Evolutionary conservation across 129 eudicot genomes (phyloP).

Genomic region (Tagetes erecta): DNA sequence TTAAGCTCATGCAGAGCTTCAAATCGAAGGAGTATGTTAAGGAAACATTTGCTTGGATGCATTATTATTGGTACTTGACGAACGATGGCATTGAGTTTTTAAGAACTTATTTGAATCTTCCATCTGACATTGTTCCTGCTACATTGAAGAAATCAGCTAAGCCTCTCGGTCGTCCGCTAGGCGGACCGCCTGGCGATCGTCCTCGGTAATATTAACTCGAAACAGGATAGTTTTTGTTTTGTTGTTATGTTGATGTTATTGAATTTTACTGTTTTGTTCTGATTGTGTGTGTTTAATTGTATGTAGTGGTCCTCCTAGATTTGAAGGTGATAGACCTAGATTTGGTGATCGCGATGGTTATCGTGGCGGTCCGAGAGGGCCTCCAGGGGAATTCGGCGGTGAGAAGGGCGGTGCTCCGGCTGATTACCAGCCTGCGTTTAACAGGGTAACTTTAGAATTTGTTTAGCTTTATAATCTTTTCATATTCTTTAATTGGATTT

Average conservation of each 20-base stretch:
- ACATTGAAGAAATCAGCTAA: conserved; percentile 81
- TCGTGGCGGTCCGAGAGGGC: conserved; percentile 92
- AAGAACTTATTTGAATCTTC: conserved; percentile 84
- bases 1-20: conserved; percentile 94
- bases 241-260: background rate
- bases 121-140: conserved; percentile 90
- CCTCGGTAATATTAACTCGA: conserved; percentile 53
- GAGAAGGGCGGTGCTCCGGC: conserved; percentile 91
- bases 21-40: conserved; percentile 89
- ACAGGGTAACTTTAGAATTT: conserved; percentile 44
- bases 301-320: conserved; percentile 75
- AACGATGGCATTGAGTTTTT: conserved; percentile 94
- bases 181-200: conserved; percentile 81
- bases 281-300: background rate
- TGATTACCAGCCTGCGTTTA: conserved; percentile 72
- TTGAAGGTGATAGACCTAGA: conserved; percentile 78
- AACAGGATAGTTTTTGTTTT: background rate
- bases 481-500: too few relatives aligned
- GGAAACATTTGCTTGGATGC: conserved; percentile 97
- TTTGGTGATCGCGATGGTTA: conserved; percentile 89
- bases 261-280: background rate
- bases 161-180: conserved; percentile 78
- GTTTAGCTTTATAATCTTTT: too few relatives aligned
- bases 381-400: conserved; percentile 62
- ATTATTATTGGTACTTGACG: conserved; percentile 84